Base-by-base conservation (phyloP, 2,329 filamentous ascomycete genomes). In the Dichotomopilus funicola region DNA sequence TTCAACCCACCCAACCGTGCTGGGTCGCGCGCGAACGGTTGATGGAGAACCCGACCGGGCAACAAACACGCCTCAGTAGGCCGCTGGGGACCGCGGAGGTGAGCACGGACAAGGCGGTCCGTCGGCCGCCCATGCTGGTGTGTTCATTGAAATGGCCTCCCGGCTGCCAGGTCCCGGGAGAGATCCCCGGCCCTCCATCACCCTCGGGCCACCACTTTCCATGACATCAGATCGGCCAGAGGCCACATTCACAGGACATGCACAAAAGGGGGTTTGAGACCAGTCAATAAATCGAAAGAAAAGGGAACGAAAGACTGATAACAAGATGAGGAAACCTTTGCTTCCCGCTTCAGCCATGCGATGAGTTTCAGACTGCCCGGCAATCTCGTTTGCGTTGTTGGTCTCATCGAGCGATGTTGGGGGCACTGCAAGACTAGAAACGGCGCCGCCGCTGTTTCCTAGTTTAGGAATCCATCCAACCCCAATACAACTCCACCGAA, bases 11-110 rank as follows among this genome's bases (percentile, higher is more conserved):
- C 19, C 19, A 27, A 2, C 19, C 19, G 19, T 27, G 3, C 19
- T 3, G 19, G 19, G 19, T 27, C 19, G 19, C 19, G 3, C 19
- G 19, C 19, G 35, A 3, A 8, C 34, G 47, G 42, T 42, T 49
- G 57, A 59, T 56, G 43, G 35, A n/a, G 12, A 44, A 12, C 9
- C n/a, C 45, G 54, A 34, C 50, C 49, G 46, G 55, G 51, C 50
- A 42, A 53, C 41, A 46, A 34, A 46, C 41, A 33, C 49, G 19
- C 13, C 13, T 42, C 40, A 33, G 19, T 31, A 36, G 41, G 47
- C 13, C 46, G 42, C 31, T 10, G 4, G 9, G 34, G 52, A 44
- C 40, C n/a, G 6, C 12, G n/a, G 19, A 11, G 11, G 19, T 11
- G 2, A 13, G 6, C 27, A 9, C 5, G 41, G 50, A 38, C 36